Evolutionary conservation across 2,329 filamentous ascomycete species (phyloP).

Genomic region (Penicillium rolfsii): DNA sequence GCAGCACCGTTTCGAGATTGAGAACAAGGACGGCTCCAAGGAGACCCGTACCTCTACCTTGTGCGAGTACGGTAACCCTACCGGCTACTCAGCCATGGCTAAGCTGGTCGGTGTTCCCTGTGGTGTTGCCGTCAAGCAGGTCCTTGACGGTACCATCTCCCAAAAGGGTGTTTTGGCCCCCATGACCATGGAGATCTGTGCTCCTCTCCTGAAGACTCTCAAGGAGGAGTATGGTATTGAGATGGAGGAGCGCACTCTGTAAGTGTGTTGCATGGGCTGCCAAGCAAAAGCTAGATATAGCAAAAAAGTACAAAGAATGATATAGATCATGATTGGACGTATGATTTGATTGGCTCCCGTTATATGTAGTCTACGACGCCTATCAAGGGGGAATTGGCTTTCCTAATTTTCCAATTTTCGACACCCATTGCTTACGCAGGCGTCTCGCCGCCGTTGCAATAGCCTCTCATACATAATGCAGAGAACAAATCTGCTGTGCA

Average conservation of each 20-base stretch:
- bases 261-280: constrained; percentile 17
- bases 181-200: constrained; percentile 71
- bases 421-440: neutral
- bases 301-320: constrained; percentile 20
- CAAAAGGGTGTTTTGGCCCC: constrained; percentile 75
- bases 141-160: constrained; percentile 72
- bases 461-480: neutral
- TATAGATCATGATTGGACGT: constrained; percentile 19
- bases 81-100: constrained; percentile 82
- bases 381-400: neutral
- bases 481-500: neutral
- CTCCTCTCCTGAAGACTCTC: constrained; percentile 75
- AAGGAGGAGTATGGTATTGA: constrained; percentile 76
- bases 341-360: neutral
- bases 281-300: constrained; percentile 1
- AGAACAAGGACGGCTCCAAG: constrained; percentile 75
- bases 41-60: constrained; percentile 82
- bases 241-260: constrained; percentile 68
- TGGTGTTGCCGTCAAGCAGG: constrained; percentile 74
- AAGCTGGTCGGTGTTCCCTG: constrained; percentile 77
- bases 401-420: neutral
- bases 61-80: constrained; percentile 77
- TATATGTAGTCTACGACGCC: neutral
- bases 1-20: constrained; percentile 71
- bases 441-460: neutral